Percentiles rank a stretch among this genome's conserved stretches.
These are phyloP conservation scores for Aethionema arabicum DNA, from an alignment of 345 rosid species.

Conservation along the genomic window DNA sequence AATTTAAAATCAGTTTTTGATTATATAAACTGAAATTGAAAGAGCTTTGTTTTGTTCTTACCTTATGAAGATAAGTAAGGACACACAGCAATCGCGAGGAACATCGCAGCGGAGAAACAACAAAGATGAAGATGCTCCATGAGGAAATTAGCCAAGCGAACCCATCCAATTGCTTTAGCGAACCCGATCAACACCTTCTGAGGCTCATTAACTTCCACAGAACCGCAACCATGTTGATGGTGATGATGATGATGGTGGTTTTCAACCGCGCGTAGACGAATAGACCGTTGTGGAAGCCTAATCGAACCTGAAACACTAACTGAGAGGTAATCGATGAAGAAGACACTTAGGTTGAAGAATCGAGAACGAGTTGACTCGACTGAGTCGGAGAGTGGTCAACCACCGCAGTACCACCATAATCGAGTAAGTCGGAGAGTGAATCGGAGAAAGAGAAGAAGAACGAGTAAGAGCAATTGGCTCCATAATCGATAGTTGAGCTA, in stretches of 20 bases:
- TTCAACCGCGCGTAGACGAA: conserved; percentile 32
- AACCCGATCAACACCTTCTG: conserved; percentile 56
- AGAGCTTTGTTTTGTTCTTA: conserved; percentile 31
- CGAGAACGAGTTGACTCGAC: conserved; percentile 43
- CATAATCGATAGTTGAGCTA: conserved; percentile 38
- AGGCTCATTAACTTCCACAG: conserved; percentile 32
- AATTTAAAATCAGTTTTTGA: conserved; percentile 6
- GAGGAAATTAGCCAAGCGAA: conserved; percentile 65
- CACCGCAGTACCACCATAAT: conserved; percentile 32
- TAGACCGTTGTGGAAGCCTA: conserved; percentile 23
- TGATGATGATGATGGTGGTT: conserved; percentile 43
- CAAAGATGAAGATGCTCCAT: conserved; percentile 85
- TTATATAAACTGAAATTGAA: background rate
- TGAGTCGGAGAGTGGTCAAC: conserved; percentile 35
- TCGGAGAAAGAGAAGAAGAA: conserved; percentile 36
- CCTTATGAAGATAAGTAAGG: conserved; percentile 82
- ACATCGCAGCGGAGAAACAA: conserved; percentile 71
- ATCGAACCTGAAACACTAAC: conserved; percentile 32
- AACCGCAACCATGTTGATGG: conserved; percentile 35
- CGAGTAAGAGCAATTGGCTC: conserved; percentile 45
- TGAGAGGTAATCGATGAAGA: conserved; percentile 31
- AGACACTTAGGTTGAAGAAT: conserved; percentile 24
- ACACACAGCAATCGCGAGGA: conserved; percentile 70
- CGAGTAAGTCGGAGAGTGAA: too few species aligned
- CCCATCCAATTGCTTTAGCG: conserved; percentile 74